Percentiles rank a stretch among this genome's conserved stretches.
phyloP scores from a whole-genome alignment of 1,284 basidiomycete genomes.

The Moniliella sp. region DNA sequence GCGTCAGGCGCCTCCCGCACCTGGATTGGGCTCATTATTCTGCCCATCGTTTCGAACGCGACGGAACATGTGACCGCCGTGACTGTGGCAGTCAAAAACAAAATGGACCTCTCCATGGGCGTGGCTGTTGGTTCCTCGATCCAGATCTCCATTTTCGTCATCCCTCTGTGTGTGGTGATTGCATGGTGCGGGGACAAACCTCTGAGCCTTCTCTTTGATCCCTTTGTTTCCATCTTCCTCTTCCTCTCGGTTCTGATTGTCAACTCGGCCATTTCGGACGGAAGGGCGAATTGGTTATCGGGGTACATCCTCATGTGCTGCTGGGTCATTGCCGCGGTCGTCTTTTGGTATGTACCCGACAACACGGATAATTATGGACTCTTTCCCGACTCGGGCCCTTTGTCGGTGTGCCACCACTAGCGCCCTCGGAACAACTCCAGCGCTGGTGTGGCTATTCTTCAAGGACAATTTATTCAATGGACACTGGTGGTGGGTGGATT shows the following conservation, averaged over 20 bases:
- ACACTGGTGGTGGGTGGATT: too few relatives aligned
- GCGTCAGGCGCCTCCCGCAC: conserved; percentile 9
- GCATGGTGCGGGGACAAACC: conserved; percentile 20
- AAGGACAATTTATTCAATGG: too few relatives aligned
- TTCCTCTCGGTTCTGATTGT: conserved; percentile 17
- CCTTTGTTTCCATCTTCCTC: conserved; percentile 18
- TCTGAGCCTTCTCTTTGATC: conserved; percentile 19
- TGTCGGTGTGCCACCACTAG: too few relatives aligned
- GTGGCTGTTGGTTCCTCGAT: conserved; percentile 22
- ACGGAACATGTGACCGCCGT: conserved; percentile 22
- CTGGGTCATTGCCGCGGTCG: conserved; percentile 13
- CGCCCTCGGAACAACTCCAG: too few relatives aligned
- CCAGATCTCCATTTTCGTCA: conserved; percentile 20
- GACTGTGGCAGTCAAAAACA: conserved; percentile 19
- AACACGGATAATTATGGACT: too few relatives aligned
- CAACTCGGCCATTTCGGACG: conserved; percentile 20
- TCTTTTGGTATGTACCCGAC: conserved; percentile 16
- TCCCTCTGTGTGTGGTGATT: conserved; percentile 20
- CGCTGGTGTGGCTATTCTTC: too few relatives aligned
- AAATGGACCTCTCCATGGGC: conserved; percentile 17
- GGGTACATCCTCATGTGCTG: too few relatives aligned
- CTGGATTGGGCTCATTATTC: conserved; percentile 18
- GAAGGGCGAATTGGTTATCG: conserved; percentile 10
- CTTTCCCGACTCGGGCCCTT: too few relatives aligned
- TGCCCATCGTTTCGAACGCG: conserved; percentile 17